phyloP scores from a whole-genome alignment of 2,329 filamentous ascomycete genomes.

The Fusarium pininemorale region DNA sequence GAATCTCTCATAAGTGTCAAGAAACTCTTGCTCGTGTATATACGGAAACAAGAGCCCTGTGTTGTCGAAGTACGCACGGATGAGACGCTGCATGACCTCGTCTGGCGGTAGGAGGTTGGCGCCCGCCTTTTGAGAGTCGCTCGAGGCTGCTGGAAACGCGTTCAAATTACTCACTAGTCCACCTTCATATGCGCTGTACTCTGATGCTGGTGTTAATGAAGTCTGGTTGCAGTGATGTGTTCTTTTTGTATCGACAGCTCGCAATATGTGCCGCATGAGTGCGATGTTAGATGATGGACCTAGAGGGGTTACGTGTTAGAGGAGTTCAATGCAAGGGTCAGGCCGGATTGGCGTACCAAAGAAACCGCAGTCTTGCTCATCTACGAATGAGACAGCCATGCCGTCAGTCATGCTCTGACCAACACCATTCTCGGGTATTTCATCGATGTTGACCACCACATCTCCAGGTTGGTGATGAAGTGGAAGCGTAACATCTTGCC shows the following conservation, averaged over 20 bases:
- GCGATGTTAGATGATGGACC: slow-evolving; percentile 4
- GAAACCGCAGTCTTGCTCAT: slow-evolving; percentile 8
- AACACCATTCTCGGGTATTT: rapidly evolving
- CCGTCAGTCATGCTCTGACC: neutral
- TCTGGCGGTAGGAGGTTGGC: slow-evolving; percentile 32
- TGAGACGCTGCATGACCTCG: slow-evolving; percentile 26
- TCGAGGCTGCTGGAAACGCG: neutral
- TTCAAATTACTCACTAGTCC: neutral
- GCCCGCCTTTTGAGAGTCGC: neutral
- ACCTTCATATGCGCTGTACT: neutral
- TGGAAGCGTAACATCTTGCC: neutral
- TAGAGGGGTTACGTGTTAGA: neutral
- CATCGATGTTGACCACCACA: neutral
- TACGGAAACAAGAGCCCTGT: slow-evolving; percentile 45
- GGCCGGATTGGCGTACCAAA: neutral
- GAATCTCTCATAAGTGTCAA: slow-evolving; percentile 33
- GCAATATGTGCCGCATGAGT: neutral
- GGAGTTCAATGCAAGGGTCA: too few relatives aligned
- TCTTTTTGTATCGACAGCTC: neutral
- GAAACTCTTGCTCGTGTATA: slow-evolving; percentile 41
- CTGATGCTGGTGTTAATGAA: neutral
- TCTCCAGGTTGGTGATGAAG: neutral
- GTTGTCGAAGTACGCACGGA: slow-evolving; percentile 40
- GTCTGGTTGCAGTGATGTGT: neutral
- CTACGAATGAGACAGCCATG: slow-evolving; percentile 1